These are phyloP conservation scores for Exophiala xenobiotica DNA, from an alignment of 2,329 filamentous ascomycete genomes.

Conservation along the genomic window DNA sequence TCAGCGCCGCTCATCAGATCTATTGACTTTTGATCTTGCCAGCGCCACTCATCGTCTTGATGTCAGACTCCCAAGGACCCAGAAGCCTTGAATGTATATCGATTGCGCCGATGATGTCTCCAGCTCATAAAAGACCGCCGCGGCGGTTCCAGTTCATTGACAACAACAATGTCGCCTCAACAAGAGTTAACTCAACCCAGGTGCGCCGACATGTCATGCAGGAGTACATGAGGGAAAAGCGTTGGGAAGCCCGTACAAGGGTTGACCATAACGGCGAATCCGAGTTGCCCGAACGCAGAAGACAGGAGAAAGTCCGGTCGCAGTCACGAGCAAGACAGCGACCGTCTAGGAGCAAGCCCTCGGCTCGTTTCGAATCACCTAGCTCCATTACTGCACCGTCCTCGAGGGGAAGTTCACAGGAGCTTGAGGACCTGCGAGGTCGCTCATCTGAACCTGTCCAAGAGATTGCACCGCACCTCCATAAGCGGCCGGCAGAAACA, in stretches of 20 bases:
- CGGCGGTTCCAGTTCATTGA: conserved; percentile 44
- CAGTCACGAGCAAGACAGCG: conserved; percentile 1
- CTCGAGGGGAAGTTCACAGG: not conserved
- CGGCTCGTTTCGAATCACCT: not conserved
- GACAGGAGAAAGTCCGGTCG: conserved; percentile 1
- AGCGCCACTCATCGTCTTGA: not conserved
- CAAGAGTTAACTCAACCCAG: conserved; percentile 37
- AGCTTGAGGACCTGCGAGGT: not conserved
- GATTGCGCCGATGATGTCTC: conserved; percentile 4
- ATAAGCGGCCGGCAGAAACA: not conserved
- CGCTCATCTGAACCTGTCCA: not conserved
- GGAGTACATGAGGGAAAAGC: conserved; percentile 43
- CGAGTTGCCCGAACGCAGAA: conserved; percentile 6
- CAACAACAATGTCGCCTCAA: conserved; percentile 37
- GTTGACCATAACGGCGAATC: not conserved
- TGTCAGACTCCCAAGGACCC: too few species aligned
- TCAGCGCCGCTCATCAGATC: not conserved
- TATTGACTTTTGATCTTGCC: not conserved
- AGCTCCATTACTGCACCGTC: not conserved
- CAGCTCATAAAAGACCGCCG: conserved; percentile 14
- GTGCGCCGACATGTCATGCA: conserved; percentile 48
- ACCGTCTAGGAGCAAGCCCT: not conserved
- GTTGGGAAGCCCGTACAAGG: conserved; percentile 19
- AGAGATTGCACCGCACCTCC: not conserved
- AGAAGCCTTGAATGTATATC: too few species aligned